A percentile compares a stretch with the other conserved stretches of the same genome.
These are phyloP conservation scores for Powellomyces hirtus DNA, from an alignment of 192 early-diverging fungal genomes.

Conservation along the genomic window DNA sequence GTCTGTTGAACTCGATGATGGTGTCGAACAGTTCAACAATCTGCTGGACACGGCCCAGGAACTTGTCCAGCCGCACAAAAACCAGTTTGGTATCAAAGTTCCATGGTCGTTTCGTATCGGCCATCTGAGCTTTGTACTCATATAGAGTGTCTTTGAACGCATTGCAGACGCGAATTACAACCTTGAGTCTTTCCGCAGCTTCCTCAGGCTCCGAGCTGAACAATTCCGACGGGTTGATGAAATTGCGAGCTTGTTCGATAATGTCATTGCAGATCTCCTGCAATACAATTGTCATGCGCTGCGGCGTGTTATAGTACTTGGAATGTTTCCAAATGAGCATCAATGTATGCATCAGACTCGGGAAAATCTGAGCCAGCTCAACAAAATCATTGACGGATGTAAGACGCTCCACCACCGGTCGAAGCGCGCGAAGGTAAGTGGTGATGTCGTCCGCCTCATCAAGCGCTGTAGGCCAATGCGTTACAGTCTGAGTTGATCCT, in stretches of 20 bases:
- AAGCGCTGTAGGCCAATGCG: constrained; percentile 38
- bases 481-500: background rate
- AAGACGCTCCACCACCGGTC: constrained; percentile 56
- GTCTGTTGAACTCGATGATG: constrained; percentile 68
- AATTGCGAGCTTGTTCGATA: constrained; percentile 57
- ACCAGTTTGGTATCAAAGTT: constrained; percentile 62
- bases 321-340: constrained; percentile 57
- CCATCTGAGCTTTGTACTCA: constrained; percentile 45
- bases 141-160: constrained; percentile 53
- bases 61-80: constrained; percentile 55
- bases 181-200: constrained; percentile 50
- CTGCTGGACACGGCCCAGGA: constrained; percentile 51
- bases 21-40: constrained; percentile 62
- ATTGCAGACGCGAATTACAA: constrained; percentile 50
- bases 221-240: constrained; percentile 58
- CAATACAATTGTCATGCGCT: constrained; percentile 53
- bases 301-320: constrained; percentile 63
- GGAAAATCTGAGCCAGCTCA: constrained; percentile 59
- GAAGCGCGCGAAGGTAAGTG: constrained; percentile 51
- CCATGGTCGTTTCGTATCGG: constrained; percentile 50
- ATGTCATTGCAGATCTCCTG: constrained; percentile 69
- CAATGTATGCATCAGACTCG: constrained; percentile 51
- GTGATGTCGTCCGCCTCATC: constrained; percentile 64
- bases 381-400: constrained; percentile 46
- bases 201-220: constrained; percentile 64